Percentiles rank a stretch among this genome's conserved stretches.
These are phyloP conservation scores for Calocybe indica DNA, from an alignment of 768 basidiomycete species.

Conservation along the genomic window DNA sequence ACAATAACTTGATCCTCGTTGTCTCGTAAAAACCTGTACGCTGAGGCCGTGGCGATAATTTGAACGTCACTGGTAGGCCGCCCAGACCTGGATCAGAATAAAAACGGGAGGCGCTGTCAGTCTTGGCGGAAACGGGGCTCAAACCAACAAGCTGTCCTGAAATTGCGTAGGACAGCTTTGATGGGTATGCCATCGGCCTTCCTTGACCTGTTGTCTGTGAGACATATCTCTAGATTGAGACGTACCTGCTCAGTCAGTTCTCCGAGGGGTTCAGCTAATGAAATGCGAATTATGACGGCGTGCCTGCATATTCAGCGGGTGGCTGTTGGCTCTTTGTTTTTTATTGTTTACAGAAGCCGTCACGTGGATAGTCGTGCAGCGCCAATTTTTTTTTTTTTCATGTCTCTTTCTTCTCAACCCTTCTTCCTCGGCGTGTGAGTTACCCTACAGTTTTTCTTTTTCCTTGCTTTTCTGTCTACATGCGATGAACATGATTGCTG, in stretches of 20 bases:
- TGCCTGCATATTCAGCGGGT: neutral
- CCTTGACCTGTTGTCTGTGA: too few relatives aligned
- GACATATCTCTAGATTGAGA: neutral
- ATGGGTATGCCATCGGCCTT: too few relatives aligned
- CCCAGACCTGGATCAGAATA: too few relatives aligned
- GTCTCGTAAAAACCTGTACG: too few relatives aligned
- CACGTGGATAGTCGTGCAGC: neutral
- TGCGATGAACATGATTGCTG: constrained; percentile 59
- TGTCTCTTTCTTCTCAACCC: neutral
- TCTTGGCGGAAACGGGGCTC: too few relatives aligned
- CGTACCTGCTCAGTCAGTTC: neutral
- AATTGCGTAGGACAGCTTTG: too few relatives aligned
- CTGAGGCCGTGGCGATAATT: too few relatives aligned
- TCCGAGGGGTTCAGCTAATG: neutral
- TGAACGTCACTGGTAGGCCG: too few relatives aligned
- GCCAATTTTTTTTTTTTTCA: too few relatives aligned
- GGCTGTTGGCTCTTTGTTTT: neutral
- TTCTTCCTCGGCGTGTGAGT: neutral
- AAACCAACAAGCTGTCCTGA: too few relatives aligned
- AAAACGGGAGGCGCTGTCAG: too few relatives aligned
- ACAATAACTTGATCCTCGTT: too few relatives aligned
- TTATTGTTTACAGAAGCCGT: neutral
- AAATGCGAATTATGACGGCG: neutral
- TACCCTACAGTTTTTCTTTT: constrained; percentile 10
- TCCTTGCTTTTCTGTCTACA: constrained; percentile 9